Base-by-base conservation (phyloP, 129 eudicot species). In the Centrapalus pauciflorus region DNA sequence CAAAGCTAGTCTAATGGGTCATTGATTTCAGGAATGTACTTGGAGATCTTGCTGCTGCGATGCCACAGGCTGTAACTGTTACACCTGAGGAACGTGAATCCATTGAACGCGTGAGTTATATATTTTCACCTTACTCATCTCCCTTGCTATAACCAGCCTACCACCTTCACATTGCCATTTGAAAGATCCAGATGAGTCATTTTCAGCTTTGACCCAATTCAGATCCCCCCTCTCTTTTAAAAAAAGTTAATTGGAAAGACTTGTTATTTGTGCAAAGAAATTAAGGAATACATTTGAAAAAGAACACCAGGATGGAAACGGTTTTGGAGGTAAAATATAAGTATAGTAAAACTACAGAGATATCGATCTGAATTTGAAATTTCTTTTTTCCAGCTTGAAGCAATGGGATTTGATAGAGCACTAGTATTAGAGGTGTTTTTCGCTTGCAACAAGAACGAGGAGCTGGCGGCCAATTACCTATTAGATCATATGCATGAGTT, bases 81-180 rank as follows among this genome's bases (percentile, higher is more conserved):
- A 87, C 97, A 37, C 90, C 90, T 2, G 94, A 87, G 79, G 97
- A 91, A 73, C 86, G 85, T 69, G 96, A 85, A 75, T 95, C 98
- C 61, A 88, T 92, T 24, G 96, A 88, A 72, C 93, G 98, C 12
- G 98, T 92, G 55, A 81, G 85, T 58, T 24, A 62, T 51, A 41
- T 13, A 7, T 1, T 11, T 41, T 3, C 2, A 0, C 0, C 9
- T 29, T 55, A 21, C 9, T 54, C 48, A 60, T 28, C 63, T 56
- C 24, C 24, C 29, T n/a, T 24, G 30, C 48, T 60, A 60, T 21
- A 33, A n/a, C n/a, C n/a, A n/a, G n/a, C n/a, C n/a, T n/a, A n/a
- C n/a, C n/a, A n/a, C n/a, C n/a, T n/a, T n/a, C n/a, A n/a, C n/a
- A n/a, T n/a, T n/a, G n/a, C n/a, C n/a, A n/a, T n/a, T n/a, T n/a